Evolutionary conservation across 2,329 filamentous ascomycete species (phyloP).

Genomic region (Fusarium coffeatum): DNA sequence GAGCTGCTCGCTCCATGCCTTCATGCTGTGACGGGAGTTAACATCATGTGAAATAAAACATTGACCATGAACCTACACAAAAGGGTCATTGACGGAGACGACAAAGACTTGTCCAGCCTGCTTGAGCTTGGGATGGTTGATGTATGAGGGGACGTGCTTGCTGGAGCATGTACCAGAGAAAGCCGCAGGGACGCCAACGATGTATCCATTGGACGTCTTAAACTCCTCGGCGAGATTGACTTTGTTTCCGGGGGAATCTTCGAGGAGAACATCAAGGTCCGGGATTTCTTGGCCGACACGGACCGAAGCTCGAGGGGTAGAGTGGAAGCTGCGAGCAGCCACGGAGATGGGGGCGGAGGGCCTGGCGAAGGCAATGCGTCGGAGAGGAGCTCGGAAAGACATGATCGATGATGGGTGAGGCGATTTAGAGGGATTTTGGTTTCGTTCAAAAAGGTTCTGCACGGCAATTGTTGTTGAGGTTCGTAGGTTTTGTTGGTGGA

Average conservation of each 20-base stretch:
- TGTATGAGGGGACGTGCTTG: constrained; percentile 85
- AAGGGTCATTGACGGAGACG: constrained; percentile 92
- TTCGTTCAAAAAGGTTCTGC: constrained; percentile 9
- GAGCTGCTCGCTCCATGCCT: constrained; percentile 84
- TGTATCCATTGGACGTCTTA: constrained; percentile 75
- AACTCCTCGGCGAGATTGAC: constrained; percentile 87
- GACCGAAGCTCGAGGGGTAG: constrained; percentile 71
- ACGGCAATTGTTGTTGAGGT: constrained; percentile 29
- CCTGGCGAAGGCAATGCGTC: constrained; percentile 49
- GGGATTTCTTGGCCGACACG: constrained; percentile 84
- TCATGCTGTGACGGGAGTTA: constrained; percentile 70
- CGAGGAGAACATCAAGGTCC: constrained; percentile 78
- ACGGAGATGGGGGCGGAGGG: constrained; percentile 38
- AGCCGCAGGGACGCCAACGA: constrained; percentile 86
- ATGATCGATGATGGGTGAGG: constrained; percentile 41
- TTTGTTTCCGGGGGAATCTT: constrained; percentile 91
- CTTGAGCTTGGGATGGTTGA: constrained; percentile 81
- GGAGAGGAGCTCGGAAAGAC: constrained; percentile 53
- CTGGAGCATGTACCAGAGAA: constrained; percentile 71
- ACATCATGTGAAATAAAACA: not conserved
- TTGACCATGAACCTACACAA: constrained; percentile 77
- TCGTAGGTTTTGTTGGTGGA: constrained; percentile 16
- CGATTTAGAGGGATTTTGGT: not conserved
- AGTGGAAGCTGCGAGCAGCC: constrained; percentile 68
- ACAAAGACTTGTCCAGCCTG: constrained; percentile 88